Evolutionary conservation across 495 filamentous ascomycete genomes (phyloP).

Genomic region (Tuber indicum): DNA sequence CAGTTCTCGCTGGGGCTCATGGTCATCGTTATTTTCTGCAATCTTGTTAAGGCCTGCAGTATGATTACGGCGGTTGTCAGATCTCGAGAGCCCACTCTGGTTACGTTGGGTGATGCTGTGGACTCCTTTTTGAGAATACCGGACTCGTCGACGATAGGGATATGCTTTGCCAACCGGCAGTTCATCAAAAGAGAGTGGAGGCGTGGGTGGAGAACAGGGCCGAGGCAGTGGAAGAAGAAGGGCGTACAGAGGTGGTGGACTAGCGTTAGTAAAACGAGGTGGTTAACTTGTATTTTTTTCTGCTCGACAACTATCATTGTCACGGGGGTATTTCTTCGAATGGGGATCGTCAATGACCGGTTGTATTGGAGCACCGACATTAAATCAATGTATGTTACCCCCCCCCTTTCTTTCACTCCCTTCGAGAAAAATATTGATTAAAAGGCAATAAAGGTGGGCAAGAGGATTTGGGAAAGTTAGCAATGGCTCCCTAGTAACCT

Average conservation of each 20-base stretch:
- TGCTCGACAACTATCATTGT: background rate
- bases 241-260: background rate
- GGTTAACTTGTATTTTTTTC: constrained; percentile 8
- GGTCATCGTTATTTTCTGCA: constrained; percentile 44
- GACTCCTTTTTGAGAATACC: constrained; percentile 47
- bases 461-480: constrained; percentile 11
- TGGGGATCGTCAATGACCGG: background rate
- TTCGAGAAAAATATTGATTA: background rate
- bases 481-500: background rate
- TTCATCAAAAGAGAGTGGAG: constrained; percentile 15
- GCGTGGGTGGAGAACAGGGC: background rate
- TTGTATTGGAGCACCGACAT: background rate
- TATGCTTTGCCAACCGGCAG: constrained; percentile 37
- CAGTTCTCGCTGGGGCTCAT: constrained; percentile 42
- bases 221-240: background rate
- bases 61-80: constrained; percentile 36
- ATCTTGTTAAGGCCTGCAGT: constrained; percentile 40
- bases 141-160: constrained; percentile 44
- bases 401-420: background rate
- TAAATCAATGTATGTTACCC: background rate
- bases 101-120: constrained; percentile 52
- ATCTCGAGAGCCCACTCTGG: constrained; percentile 41
- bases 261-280: background rate
- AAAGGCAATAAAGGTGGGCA: background rate
- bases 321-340: background rate